Base-by-base conservation (phyloP, 495 filamentous ascomycete species). In the Clavariopsis aquatica region DNA sequence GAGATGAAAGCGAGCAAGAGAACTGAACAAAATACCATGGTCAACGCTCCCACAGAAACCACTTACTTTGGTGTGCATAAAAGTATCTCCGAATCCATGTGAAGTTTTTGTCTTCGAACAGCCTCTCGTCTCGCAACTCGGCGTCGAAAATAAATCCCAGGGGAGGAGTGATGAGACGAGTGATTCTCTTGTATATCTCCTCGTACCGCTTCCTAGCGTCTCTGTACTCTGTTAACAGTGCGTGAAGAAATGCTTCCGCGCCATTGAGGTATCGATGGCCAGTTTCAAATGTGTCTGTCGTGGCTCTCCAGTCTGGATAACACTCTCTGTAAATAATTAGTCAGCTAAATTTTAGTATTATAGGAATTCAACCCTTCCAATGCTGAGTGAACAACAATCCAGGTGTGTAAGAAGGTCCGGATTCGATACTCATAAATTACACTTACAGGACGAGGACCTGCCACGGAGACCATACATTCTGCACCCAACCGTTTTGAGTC, bases 1-100 rank as follows among this genome's bases (percentile, higher is more conserved):
- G n/a, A n/a, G n/a, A n/a, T n/a, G n/a, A n/a, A n/a, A n/a, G n/a
- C n/a, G n/a, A n/a, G n/a, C n/a, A n/a, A n/a, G n/a, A n/a, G n/a
- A n/a, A n/a, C n/a, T n/a, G n/a, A n/a, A n/a, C n/a, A n/a, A n/a
- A n/a, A n/a, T n/a, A n/a, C n/a, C n/a, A n/a, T 36, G 31, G 31
- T 13, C 31, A 36, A 36, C 6, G 13, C 13, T 36, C 31, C 13
- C 6, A 36, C 6, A 36, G 31, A 6, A 13, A 13, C 6, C 6
- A 43, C 38, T 43, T n/a, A 43, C 38, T 43, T 64, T 83, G 82
- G 64, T 78, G 80, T 15, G 80, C 80, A 80, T 80, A 85, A 67
- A 85, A 85, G 68, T 85, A 85, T 24, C 80, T 77, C 5, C 81
- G 75, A 1, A 80, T 82, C 71, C 80, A 83, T 29, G 81, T 84